Evolutionary conservation across 2,329 filamentous ascomycete species (phyloP), one percentile per base, ranked within the genome.

Genomic region (Penicillium sp.): DNA sequence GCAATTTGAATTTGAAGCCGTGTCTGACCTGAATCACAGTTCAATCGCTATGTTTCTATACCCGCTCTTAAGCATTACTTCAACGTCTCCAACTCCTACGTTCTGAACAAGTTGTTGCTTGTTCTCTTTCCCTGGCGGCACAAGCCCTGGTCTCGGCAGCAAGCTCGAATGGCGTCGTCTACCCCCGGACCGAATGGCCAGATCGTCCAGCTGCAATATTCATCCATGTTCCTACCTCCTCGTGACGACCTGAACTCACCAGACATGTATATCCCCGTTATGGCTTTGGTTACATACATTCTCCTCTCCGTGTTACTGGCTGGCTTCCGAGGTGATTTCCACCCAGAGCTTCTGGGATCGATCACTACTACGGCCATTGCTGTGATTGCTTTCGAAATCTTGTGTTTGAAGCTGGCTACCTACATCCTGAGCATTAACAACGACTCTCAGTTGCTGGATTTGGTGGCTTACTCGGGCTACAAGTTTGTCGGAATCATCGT

Each of bases 221-320:
- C 70, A 27, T 76, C 73, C 49, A 75, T 72, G 66, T 99, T 93
- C 72, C 80, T 96, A 7, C 89, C 93, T 4, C 93, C 93, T 2
- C 81, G 93, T 57, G 92, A 99, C 70, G 93, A 99, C 67, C 79
- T 97, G 71, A 99, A 99, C 74, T 95, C 89, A 58, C 93, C 95
- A 13, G 93, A 99, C 73, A 97, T 99, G 91, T 99, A 99, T 75
- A 99, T 99, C 63, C 91, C 91, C 51, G 87, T 95, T 64, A 99
- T 99, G 93, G 92, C 93, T 1, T 78, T 99, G 45, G 90, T 97
- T 39, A 99, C 93, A 19, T 99, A 99, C 72, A 95, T 99, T 57
- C 85, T 99, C 29, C 81, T 99, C 10, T 95, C 89, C 4, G 93
- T 92, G 0, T 79, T 97, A 35, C 79, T 99, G 47, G 92, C 92